Evolutionary conservation across 176 grass and related monocot species (phyloP), one percentile per base, ranked within the genome.

Genomic region (Themeda triandra): DNA sequence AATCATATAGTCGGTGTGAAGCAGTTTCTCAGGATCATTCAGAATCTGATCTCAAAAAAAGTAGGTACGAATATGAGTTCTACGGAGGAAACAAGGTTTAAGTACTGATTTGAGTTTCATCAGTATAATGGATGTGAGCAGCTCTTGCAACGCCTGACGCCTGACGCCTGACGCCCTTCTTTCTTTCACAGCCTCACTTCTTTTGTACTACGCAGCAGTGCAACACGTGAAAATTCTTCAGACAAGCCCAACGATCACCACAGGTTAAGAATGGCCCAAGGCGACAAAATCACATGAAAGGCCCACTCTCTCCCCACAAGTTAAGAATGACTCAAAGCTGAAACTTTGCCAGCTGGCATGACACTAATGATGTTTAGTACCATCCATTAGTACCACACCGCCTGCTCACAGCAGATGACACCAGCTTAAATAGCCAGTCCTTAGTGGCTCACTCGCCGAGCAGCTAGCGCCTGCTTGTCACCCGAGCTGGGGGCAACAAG

Each of bases 401-500:
- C 46, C 35, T 8, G 23, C 8, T 42, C 18, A 59, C 13, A 30
- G 0, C 4, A 4, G 2, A 3, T 1, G 0, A 4, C 4, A 31
- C 63, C 45, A 56, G 0, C 12, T 60, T 78, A 85, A 78, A 71
- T 62, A 71, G 0, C 0, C 75, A 9, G 0, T 14, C 1, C 19
- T 6, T 12, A 3, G 4, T 3, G 0, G 0, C 9, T 17, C 0
- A 0, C 13, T 64, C 30, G 84, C 76, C n/a, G 84, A 86, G 84
- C 59, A 51, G 0, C 15, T 65, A 73, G 77, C 77, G 25, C 0
- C 19, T 45, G 77, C 77, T 86, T 86, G 84, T 74, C 0, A 86
- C 84, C 77, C 69, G 5, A 81, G 85, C n/a, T 3, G 85, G 77
- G 84, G 73, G 86, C 64, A 31, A 0, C 3, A 51, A 87, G 73